Base-by-base conservation (phyloP, 2,329 filamentous ascomycete genomes). In the Tolypocladium sp. region DNA sequence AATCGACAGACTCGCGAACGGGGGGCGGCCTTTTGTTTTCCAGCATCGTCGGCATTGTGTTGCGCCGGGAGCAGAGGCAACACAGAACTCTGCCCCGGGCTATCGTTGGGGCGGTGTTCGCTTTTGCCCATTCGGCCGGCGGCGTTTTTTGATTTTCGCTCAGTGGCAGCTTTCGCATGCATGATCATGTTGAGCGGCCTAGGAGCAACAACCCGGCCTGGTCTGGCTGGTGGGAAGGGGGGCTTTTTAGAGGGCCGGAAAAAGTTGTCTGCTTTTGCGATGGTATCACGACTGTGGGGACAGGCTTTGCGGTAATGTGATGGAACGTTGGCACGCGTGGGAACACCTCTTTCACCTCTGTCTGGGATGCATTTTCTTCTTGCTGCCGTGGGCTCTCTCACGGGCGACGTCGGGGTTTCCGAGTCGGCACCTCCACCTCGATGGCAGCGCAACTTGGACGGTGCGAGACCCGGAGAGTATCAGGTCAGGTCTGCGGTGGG, bases 1-100 rank as follows among this genome's bases (percentile, higher is more conserved):
- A 25, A n/a, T 52, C 8, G 20, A 17, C 27, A 25, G 30, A 52
- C 49, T 35, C 35, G 27, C 4, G 17, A 33, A 38, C 2, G 20
- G 8, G 49, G 25, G 49, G 20, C 30, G 30, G 30, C 49, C 17
- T 52, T 52, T 52, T 35, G 49, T 35, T 52, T 52, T 35, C 20
- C 27, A 22, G 30, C 30, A 27, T 20, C 10, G 22, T 10, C 52
- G 38, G 12, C 33, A 27, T 40, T 40, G 53, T 3, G n/a, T 54
- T 27, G 46, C 37, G 25, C 30, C 25, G 37, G 54, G 54, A 33
- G 46, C 46, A 58, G 35, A 58, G 57, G 61, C 52, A 58, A 37
- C 7, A 62, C 59, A 62, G 59, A 57, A 62, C 57, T 58, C 58
- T 61, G 56, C 56, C 57, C 40, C 22, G 25, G 20, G 54, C 54